phyloP scores from a whole-genome alignment of 768 basidiomycete genomes.

The Astraeus odoratus region DNA sequence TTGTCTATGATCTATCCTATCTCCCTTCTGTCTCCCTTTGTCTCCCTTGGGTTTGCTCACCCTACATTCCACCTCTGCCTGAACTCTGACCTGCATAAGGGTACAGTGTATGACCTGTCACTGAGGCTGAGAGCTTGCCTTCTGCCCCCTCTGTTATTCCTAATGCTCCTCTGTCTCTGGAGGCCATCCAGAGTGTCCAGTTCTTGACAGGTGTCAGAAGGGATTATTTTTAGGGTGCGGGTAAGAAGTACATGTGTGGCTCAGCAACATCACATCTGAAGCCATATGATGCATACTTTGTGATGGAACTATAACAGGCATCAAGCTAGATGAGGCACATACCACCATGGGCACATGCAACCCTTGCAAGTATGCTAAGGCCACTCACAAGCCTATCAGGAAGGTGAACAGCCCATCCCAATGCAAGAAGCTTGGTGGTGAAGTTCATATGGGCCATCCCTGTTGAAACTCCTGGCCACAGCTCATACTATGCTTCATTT shows the following conservation, averaged over 20 bases:
- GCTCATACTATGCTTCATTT: constrained; percentile 19
- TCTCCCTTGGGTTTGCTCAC: no score
- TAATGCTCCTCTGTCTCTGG: no score
- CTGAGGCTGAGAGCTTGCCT: no score
- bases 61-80: no score
- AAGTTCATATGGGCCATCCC: constrained; percentile 17
- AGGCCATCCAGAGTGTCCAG: no score
- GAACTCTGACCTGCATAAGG: no score
- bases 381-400: constrained; percentile 3
- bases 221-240: no score
- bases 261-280: not conserved
- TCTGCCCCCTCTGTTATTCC: no score
- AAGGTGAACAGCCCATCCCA: not conserved
- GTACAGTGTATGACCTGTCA: no score
- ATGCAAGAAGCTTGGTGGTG: not conserved
- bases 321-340: not conserved
- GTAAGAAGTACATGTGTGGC: not conserved
- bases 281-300: not conserved
- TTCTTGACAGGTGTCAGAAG: no score
- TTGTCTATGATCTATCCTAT: no score
- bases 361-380: constrained; percentile 7
- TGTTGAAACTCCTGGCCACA: constrained; percentile 13
- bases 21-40: no score
- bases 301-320: not conserved
- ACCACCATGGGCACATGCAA: constrained; percentile 1